Conservation (phyloP, 164 flowering plant genomes). For the Magnolia kwangsiensis region DNA sequence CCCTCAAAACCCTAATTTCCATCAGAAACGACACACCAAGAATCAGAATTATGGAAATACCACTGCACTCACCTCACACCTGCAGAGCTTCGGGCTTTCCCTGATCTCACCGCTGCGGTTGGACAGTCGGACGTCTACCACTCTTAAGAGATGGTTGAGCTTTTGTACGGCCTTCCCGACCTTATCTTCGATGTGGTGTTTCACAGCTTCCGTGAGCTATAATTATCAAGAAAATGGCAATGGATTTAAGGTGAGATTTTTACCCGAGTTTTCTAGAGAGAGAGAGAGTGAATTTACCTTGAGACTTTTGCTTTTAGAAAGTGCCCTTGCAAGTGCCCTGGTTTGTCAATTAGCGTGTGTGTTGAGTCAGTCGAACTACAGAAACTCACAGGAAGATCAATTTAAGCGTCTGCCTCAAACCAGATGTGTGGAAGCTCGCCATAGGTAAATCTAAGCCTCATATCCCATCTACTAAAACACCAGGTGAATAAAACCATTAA, state of each 20-base stretch:
- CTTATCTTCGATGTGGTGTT: slow-evolving; percentile 75
- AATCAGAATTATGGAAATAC: not conserved
- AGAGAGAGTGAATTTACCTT: slow-evolving; percentile 34
- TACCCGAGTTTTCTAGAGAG: not conserved
- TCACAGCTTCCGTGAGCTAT: slow-evolving; percentile 61
- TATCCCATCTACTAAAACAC: too few species aligned
- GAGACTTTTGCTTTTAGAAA: slow-evolving; percentile 72
- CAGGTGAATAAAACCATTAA: too few species aligned
- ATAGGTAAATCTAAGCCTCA: too few species aligned
- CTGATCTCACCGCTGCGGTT: slow-evolving; percentile 79
- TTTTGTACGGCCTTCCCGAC: slow-evolving; percentile 85
- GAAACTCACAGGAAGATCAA: too few species aligned
- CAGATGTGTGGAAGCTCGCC: too few species aligned
- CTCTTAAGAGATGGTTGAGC: slow-evolving; percentile 78
- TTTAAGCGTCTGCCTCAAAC: too few species aligned
- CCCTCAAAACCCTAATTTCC: not conserved
- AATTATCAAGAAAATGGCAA: not conserved
- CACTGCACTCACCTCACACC: slow-evolving; percentile 64
- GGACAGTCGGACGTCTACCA: slow-evolving; percentile 82
- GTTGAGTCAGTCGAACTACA: too few species aligned
- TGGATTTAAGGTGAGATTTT: not conserved
- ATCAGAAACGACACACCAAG: not conserved
- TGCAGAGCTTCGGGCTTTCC: slow-evolving; percentile 67
- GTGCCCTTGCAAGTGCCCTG: too few species aligned
- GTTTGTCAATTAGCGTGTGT: too few species aligned